phyloP scores from a whole-genome alignment of 2,329 filamentous ascomycete genomes.

The Claviceps arundinis region DNA sequence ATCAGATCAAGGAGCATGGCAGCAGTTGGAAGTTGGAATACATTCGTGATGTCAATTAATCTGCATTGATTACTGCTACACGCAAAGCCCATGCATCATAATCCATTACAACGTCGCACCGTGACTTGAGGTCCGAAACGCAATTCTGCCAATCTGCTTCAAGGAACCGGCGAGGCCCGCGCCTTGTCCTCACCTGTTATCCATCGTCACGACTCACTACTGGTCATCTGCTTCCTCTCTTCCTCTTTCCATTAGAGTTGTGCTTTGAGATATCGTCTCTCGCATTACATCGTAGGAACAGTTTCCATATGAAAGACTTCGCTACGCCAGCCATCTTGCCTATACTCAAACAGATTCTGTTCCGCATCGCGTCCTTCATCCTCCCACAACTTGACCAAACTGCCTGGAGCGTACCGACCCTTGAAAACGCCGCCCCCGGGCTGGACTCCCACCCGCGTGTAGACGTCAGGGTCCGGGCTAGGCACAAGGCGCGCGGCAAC shows the following conservation, averaged over 20 bases:
- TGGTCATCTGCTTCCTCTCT: too few species aligned
- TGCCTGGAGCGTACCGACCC: constrained; percentile 78
- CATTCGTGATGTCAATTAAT: too few species aligned
- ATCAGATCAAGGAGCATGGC: too few species aligned
- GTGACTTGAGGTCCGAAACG: too few species aligned
- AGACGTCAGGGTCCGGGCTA: constrained; percentile 61
- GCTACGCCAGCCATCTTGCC: constrained; percentile 67
- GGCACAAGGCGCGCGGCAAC: constrained; percentile 64
- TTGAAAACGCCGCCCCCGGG: constrained; percentile 53
- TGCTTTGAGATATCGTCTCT: background rate
- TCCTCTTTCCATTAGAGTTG: background rate
- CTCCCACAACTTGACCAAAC: constrained; percentile 80
- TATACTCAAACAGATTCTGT: constrained; percentile 63
- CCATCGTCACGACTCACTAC: too few species aligned
- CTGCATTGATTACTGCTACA: too few species aligned
- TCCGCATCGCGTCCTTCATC: constrained; percentile 58
- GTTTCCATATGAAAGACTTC: constrained; percentile 54
- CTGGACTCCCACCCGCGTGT: constrained; percentile 58
- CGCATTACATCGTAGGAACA: constrained; percentile 7
- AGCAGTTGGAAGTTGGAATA: too few species aligned
- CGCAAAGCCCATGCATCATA: too few species aligned
- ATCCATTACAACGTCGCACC: too few species aligned
- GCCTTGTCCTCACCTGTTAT: too few species aligned
- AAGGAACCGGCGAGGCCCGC: too few species aligned
- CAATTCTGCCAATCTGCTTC: too few species aligned